Base-by-base conservation (phyloP, 1,284 basidiomycete genomes). In the Boletellus deceptivus region DNA sequence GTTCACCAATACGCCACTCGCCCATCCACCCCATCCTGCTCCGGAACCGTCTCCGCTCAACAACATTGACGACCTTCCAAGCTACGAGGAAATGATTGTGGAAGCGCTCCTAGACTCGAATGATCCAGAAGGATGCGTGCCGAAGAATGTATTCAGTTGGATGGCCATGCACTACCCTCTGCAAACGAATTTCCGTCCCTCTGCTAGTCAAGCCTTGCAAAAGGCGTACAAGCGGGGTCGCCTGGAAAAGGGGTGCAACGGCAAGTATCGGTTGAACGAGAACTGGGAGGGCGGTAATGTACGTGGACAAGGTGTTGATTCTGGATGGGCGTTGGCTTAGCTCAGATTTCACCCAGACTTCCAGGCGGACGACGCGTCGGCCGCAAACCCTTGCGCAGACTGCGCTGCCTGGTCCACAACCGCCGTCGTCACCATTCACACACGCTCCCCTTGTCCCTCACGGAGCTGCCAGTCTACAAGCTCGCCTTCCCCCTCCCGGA, bases 61-160 rank as follows among this genome's bases (percentile, higher is more conserved):
- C 40, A 65, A 65, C 20, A 59, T 70, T 0, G 86, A 89, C 36
- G 87, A 89, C 60, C 72, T 91, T 36, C 89, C 89, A 10, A 88
- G 85, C 55, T 91, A 91, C 53, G 89, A 91, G 60, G 88, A 91
- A 56, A 91, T 91, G 89, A 86, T 91, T 33, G 87, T 86, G 8
- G 85, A 89, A 61, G 88, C 88, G 0, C 71, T 91, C 20, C 64
- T 72, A 24, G 85, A 83, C 49, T 75, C 78, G 41, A 73, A 68
- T 10, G 85, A 89, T 50, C 73, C 80, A 6, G 85, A 89, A 41
- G 89, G 89, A 14, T 79, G 79, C 43, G 83, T 83, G 8, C 89
- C 89, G n/a, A 91, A 89, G 62, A 82, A 83, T 56, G 63, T 91
- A 29, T 91, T 89, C 65, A 73, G 79, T 8, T 89, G 86, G 85